Evolutionary conservation across 2,329 filamentous ascomycete genomes (phyloP).

Genomic region (Polytolypa hystricis): DNA sequence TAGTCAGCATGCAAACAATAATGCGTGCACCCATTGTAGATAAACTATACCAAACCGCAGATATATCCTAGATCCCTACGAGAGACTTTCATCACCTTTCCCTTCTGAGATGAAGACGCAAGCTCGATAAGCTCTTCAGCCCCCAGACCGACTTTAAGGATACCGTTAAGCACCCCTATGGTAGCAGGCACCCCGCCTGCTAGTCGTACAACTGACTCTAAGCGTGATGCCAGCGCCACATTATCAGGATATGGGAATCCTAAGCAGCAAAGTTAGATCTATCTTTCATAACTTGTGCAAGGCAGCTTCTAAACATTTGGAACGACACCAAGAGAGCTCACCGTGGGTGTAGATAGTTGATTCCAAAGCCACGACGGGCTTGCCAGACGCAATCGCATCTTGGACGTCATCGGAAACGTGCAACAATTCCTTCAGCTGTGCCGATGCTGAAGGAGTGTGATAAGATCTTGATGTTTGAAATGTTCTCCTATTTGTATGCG

Average conservation of each 20-base stretch:
- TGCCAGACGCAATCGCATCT: conserved; percentile 60
- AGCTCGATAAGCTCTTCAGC: conserved; percentile 63
- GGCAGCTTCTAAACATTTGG: too few relatives aligned
- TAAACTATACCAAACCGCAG: conserved; percentile 55
- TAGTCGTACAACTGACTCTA: conserved; percentile 70
- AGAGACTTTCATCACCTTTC: conserved; percentile 68
- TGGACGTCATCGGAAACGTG: conserved; percentile 71
- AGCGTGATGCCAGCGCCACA: conserved; percentile 61
- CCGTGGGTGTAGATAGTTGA: conserved; percentile 97
- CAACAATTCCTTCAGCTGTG: conserved; percentile 41
- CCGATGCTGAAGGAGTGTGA: neutral
- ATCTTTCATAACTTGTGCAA: conserved; percentile 7
- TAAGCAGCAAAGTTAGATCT: conserved; percentile 18
- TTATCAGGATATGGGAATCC: conserved; percentile 63
- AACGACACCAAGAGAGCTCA: conserved; percentile 16
- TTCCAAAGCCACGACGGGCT: conserved; percentile 84
- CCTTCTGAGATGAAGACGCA: conserved; percentile 51
- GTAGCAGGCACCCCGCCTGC: conserved; percentile 83
- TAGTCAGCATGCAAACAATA: conserved; percentile 1
- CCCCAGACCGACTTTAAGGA: conserved; percentile 67
- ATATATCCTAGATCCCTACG: conserved; percentile 77
- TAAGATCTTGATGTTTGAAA: neutral
- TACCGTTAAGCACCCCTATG: conserved; percentile 74
- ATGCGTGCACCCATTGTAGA: neutral
- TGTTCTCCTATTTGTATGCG: too few relatives aligned